These are phyloP conservation scores for Mortierella sp. DNA, from an alignment of 371 early-diverging fungal species.

Conservation along the genomic window DNA sequence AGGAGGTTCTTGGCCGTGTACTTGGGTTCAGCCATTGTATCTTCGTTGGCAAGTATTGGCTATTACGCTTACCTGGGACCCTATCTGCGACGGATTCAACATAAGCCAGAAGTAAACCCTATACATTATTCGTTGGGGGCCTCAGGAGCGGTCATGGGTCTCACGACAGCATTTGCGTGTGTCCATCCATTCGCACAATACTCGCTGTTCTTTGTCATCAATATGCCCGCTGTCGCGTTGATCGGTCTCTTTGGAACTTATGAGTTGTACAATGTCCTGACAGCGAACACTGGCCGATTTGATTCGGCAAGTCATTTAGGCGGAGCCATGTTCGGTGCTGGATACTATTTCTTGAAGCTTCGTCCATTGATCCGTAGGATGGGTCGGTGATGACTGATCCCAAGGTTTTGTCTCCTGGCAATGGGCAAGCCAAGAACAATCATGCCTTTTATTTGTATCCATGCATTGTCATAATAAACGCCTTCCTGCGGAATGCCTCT, in stretches of 20 bases:
- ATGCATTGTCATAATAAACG: too few species aligned
- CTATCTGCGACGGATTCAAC: slow-evolving; percentile 33
- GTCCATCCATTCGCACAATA: slow-evolving; percentile 60
- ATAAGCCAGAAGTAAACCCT: slow-evolving; percentile 14
- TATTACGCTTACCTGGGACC: slow-evolving; percentile 32
- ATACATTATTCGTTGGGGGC: slow-evolving; percentile 43
- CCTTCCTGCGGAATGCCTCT: too few species aligned
- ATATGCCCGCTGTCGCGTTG: slow-evolving; percentile 65
- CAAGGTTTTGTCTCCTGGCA: too few species aligned
- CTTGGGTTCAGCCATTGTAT: slow-evolving; percentile 29
- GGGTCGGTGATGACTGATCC: slow-evolving; percentile 6
- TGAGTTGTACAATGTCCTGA: slow-evolving; percentile 39
- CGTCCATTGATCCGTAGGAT: slow-evolving; percentile 49
- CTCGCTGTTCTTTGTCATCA: slow-evolving; percentile 66
- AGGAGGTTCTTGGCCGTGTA: slow-evolving; percentile 35
- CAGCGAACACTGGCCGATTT: slow-evolving; percentile 53
- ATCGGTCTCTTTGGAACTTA: slow-evolving; percentile 56
- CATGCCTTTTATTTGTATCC: too few species aligned
- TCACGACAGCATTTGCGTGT: slow-evolving; percentile 44
- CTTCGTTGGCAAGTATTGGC: slow-evolving; percentile 30
- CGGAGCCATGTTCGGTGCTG: slow-evolving; percentile 65
- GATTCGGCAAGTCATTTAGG: slow-evolving; percentile 72
- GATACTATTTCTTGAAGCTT: slow-evolving; percentile 63
- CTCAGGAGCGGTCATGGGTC: slow-evolving; percentile 45
- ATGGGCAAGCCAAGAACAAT: too few species aligned